Base-by-base conservation (phyloP, 1,139 yeast species). In the Saccharomycopsis hybrid region DNA sequence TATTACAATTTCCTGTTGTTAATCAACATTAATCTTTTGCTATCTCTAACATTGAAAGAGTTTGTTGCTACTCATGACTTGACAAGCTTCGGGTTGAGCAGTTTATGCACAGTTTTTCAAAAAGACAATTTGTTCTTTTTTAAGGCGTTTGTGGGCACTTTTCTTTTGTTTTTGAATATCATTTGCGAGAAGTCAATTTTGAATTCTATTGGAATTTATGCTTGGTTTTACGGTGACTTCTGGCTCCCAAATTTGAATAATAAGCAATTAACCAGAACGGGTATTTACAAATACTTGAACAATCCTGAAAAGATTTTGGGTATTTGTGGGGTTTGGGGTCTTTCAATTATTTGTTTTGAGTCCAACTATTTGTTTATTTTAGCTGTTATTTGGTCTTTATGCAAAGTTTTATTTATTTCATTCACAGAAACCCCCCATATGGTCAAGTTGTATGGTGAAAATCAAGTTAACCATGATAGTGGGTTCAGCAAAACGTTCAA, bases 221-320 rank as follows among this genome's bases (percentile, higher is more conserved):
- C 95, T 13, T 86, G 95, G 95, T 86, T 85, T 61, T 86, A 84
- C 62, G 95, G 96, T 53, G 96, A 86, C 63, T 86, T 86, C 66
- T 86, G 86, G 64, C 72, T 85, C 57, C 82, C 86, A 36, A 65
- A 69, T 41, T 73, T 77, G 43, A 59, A 60, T 0, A 59, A 64
- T 45, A 60, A 63, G 29, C 62, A 65, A 52, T 71, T 87, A 57
- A 82, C 92, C 1, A 84, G 84, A 57, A 86, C 88, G 33, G 96
- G 96, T 49, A 87, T 86, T 48, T 87, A 86, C 64, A 77, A 95
- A 59, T 86, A 85, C 63, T 72, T 86, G 62, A 87, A 86, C 63
- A 85, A 86, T 61, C 96, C 96, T 5, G 95, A 86, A 63, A 84
- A 89, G 59, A 68, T 86, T 27, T 76, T 86, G 57, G 95, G 95